A percentile compares a stretch with the other conserved stretches of the same genome.
These are phyloP conservation scores for Leishmania guyanensis DNA, from an alignment of 208 protist species.

Conservation along the genomic window DNA sequence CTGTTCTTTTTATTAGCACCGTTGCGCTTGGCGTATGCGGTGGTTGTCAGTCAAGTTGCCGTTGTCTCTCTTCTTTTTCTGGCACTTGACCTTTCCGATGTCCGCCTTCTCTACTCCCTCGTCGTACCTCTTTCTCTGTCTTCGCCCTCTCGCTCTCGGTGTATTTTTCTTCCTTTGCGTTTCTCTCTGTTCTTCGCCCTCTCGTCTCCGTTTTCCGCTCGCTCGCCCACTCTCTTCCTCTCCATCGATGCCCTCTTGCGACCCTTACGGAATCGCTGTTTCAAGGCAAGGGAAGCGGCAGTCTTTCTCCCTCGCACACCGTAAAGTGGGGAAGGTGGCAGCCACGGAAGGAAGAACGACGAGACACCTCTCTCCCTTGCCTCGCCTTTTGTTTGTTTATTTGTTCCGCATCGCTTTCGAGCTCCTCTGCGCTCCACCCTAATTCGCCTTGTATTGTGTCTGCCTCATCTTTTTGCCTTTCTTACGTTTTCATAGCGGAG, in stretches of 20 bases:
- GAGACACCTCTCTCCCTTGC: not conserved
- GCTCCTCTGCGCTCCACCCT: not conserved
- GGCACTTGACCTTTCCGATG: not conserved
- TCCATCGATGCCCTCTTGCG: not conserved
- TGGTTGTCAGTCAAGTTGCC: not conserved
- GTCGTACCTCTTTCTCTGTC: not conserved
- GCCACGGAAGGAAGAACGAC: not conserved
- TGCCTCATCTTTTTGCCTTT: not conserved
- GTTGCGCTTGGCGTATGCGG: not conserved
- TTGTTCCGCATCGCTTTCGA: not conserved
- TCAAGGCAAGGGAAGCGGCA: not conserved
- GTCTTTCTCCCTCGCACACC: not conserved
- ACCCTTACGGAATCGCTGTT: constrained; percentile 1
- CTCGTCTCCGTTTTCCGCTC: not conserved
- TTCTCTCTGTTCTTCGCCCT: not conserved
- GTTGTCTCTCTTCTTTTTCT: not conserved
- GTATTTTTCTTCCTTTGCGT: too few relatives aligned
- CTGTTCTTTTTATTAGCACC: not conserved
- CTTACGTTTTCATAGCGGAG: not conserved
- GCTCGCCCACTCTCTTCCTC: not conserved
- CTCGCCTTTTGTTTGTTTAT: too few relatives aligned
- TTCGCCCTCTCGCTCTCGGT: not conserved
- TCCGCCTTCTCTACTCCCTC: not conserved
- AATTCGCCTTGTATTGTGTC: not conserved
- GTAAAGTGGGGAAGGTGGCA: not conserved